phyloP scores from a whole-genome alignment of 148 eudicot species.

The Fagopyrum tataricum region DNA sequence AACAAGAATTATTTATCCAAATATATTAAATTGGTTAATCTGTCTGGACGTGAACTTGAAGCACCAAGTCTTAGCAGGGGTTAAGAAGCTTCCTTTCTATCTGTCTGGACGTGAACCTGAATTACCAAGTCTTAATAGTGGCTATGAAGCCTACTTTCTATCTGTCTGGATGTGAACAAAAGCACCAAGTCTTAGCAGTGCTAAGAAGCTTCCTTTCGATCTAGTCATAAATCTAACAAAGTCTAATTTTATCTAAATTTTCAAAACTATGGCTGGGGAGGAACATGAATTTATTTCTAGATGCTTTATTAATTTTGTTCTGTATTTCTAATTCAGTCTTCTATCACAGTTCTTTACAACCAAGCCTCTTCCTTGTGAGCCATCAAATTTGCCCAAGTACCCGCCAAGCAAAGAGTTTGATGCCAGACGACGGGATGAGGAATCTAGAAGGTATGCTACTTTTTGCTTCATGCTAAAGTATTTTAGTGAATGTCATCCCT shows the following conservation, averaged over 20 bases:
- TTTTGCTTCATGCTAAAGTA: background rate
- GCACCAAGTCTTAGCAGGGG: too few species aligned
- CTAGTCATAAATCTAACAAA: background rate
- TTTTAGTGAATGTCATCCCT: background rate
- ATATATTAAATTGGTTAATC: background rate
- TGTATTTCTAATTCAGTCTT: slow-evolving; percentile 5
- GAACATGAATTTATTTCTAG: background rate
- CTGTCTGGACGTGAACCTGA: background rate
- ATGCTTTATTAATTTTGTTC: background rate
- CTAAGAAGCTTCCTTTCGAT: background rate
- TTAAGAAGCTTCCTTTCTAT: too few species aligned
- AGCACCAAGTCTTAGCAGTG: background rate
- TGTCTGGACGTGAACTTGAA: background rate
- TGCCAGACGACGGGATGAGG: slow-evolving; percentile 12
- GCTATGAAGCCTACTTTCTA: background rate
- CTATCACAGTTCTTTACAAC: slow-evolving; percentile 11
- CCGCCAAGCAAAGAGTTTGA: slow-evolving; percentile 15
- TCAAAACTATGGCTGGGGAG: background rate
- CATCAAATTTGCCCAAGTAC: slow-evolving; percentile 14
- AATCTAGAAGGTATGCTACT: slow-evolving; percentile 11
- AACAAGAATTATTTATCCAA: too few species aligned
- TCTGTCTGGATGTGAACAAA: background rate
- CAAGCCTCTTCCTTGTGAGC: slow-evolving; percentile 14
- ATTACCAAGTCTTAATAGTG: background rate
- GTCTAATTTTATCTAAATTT: background rate